phyloP scores from a whole-genome alignment of 164 flowering plant species.

The Berberis vulgaris region DNA sequence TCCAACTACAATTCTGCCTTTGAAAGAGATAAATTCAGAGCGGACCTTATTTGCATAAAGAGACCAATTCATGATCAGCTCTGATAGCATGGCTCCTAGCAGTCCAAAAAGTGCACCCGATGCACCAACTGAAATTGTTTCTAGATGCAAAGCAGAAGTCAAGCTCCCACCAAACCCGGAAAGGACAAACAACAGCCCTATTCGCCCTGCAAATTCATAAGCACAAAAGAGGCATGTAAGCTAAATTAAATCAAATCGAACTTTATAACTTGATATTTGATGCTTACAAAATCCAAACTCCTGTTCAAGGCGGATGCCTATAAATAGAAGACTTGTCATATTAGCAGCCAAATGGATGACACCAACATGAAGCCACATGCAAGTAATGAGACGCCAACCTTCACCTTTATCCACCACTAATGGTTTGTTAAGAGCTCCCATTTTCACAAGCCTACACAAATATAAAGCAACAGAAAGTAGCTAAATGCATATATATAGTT shows the following conservation, averaged over 20 bases:
- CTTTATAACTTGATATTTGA: not conserved
- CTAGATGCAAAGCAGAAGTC: constrained; percentile 27
- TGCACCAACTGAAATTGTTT: constrained; percentile 53
- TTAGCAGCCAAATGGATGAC: constrained; percentile 58
- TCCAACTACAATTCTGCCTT: too few relatives aligned
- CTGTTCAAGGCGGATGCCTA: constrained; percentile 68
- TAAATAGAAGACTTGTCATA: constrained; percentile 62
- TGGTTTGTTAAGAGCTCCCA: constrained; percentile 53
- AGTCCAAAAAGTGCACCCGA: constrained; percentile 70
- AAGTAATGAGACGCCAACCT: constrained; percentile 55
- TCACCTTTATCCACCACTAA: constrained; percentile 32
- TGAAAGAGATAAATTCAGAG: too few relatives aligned
- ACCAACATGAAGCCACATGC: constrained; percentile 81
- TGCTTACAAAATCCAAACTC: constrained; percentile 83
- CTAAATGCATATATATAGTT: not conserved
- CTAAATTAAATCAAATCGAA: not conserved
- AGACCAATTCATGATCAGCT: too few relatives aligned
- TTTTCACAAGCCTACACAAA: constrained; percentile 35
- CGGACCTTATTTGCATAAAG: too few relatives aligned
- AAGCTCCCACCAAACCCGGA: constrained; percentile 75
- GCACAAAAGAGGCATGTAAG: too few relatives aligned
- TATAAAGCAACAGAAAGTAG: not conserved
- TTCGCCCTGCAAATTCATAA: constrained; percentile 33
- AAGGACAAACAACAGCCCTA: constrained; percentile 43
- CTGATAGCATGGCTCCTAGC: constrained; percentile 72